Evolutionary conservation across 345 rosid species (phyloP).

Genomic region (Syzygium aqueum): DNA sequence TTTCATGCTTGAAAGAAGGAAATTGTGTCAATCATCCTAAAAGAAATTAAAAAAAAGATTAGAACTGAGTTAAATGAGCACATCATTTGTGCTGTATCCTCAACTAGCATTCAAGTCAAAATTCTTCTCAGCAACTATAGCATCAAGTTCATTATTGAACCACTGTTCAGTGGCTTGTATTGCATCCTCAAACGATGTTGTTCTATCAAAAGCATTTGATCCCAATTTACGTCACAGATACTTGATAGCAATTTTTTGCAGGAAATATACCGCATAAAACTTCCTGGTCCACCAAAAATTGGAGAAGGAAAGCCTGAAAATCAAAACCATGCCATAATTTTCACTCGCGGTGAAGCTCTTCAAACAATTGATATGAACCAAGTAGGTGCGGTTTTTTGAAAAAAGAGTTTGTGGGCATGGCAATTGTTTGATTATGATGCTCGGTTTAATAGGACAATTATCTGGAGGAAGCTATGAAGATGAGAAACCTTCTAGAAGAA

Average conservation of each 20-base stretch:
- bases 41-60: not conserved
- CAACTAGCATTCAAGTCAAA: not conserved
- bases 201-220: not conserved
- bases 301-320: slow-evolving; percentile 99
- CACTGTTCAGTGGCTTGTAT: not conserved
- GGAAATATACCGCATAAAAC: slow-evolving; percentile 89
- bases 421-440: slow-evolving; percentile 9
- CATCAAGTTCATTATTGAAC: not conserved
- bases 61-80: not conserved
- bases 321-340: slow-evolving; percentile 85
- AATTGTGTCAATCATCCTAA: not conserved
- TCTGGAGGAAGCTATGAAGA: slow-evolving; percentile 92
- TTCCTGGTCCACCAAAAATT: slow-evolving; percentile 88
- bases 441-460: slow-evolving; percentile 59
- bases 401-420: not conserved
- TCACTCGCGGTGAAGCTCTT: slow-evolving; percentile 95
- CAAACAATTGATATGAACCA: slow-evolving; percentile 98
- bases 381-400: slow-evolving; percentile 25
- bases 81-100: not conserved
- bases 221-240: not conserved
- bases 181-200: not conserved
- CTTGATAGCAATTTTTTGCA: slow-evolving; percentile 7
- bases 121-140: not conserved
- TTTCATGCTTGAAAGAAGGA: not conserved
- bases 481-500: slow-evolving; percentile 96